Conservation (phyloP, 805 yeast species). For the Ogataea paradorogensis region DNA sequence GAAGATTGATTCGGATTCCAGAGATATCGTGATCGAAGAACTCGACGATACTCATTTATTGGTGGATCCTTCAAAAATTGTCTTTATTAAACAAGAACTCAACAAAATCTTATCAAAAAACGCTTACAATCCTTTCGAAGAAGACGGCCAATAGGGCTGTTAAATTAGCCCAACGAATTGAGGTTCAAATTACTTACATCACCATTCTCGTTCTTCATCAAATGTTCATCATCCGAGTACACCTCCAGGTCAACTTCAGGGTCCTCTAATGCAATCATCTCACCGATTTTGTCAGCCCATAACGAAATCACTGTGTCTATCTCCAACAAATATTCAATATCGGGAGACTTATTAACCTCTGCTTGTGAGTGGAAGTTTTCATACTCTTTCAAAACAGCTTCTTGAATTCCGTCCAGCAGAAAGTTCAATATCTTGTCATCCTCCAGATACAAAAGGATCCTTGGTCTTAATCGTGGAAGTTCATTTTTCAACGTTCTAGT, state of each 20-base stretch:
- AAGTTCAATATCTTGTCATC: constrained; percentile 52
- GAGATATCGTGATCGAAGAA: constrained; percentile 73
- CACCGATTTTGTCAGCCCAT: constrained; percentile 35
- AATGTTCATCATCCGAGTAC: constrained; percentile 12
- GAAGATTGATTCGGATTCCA: constrained; percentile 70
- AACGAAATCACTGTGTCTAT: constrained; percentile 51
- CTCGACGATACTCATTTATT: constrained; percentile 88
- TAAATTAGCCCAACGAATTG: constrained; percentile 12
- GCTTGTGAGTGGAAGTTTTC: constrained; percentile 44
- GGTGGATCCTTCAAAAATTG: constrained; percentile 74
- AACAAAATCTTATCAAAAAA: constrained; percentile 75
- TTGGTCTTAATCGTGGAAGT: constrained; percentile 53
- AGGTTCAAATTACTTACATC: constrained; percentile 24
- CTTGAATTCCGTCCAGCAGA: constrained; percentile 64
- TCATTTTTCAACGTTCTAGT: constrained; percentile 49
- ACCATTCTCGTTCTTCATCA: constrained; percentile 20
- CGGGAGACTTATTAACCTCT: constrained; percentile 27
- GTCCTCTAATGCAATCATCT: constrained; percentile 28
- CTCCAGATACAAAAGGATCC: constrained; percentile 51
- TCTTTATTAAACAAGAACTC: constrained; percentile 71
- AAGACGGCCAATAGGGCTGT: constrained; percentile 6
- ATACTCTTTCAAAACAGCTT: constrained; percentile 55
- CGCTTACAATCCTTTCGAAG: constrained; percentile 75
- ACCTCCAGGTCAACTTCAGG: constrained; percentile 10
- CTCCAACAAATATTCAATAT: constrained; percentile 54